These are phyloP conservation scores for Coniochaeta pulveracea DNA, from an alignment of 2,329 filamentous ascomycete species.

Conservation along the genomic window DNA sequence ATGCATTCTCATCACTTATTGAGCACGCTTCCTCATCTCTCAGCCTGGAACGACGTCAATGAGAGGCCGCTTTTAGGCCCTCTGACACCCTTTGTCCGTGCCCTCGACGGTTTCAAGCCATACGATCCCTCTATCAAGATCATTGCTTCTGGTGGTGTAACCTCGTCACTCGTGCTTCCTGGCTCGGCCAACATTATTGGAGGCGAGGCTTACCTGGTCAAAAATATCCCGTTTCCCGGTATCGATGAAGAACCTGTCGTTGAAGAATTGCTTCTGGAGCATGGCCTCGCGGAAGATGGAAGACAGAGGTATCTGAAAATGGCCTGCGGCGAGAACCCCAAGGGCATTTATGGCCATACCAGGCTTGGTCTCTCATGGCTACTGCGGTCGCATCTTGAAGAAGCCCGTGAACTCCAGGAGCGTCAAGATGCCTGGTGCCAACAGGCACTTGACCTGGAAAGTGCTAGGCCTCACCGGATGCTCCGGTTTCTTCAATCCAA, in stretches of 20 bases:
- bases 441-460: too few relatives aligned
- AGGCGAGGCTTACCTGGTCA: slow-evolving; percentile 29
- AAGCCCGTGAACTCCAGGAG: too few relatives aligned
- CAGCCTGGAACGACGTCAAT: slow-evolving; percentile 22
- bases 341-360: too few relatives aligned
- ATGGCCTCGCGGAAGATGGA: slow-evolving; percentile 19
- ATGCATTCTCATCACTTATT: slow-evolving; percentile 31
- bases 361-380: too few relatives aligned
- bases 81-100: slow-evolving; percentile 24
- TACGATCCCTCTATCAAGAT: slow-evolving; percentile 24
- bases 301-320: slow-evolving; percentile 30
- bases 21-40: slow-evolving; percentile 20
- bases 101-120: slow-evolving; percentile 27
- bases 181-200: slow-evolving; percentile 32
- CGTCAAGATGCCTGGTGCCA: too few relatives aligned
- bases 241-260: slow-evolving; percentile 23
- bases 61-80: slow-evolving; percentile 22
- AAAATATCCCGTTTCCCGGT: slow-evolving; percentile 24
- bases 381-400: too few relatives aligned
- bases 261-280: slow-evolving; percentile 28
- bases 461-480: too few relatives aligned
- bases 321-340: slow-evolving; percentile 33
- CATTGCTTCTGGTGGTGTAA: slow-evolving; percentile 31
- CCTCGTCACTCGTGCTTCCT: slow-evolving; percentile 31
- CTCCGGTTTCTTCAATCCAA: too few relatives aligned